Percentiles rank a stretch among this genome's conserved stretches.
phyloP scores from a whole-genome alignment of 495 filamentous ascomycete species.

The Pyronema domesticum region DNA sequence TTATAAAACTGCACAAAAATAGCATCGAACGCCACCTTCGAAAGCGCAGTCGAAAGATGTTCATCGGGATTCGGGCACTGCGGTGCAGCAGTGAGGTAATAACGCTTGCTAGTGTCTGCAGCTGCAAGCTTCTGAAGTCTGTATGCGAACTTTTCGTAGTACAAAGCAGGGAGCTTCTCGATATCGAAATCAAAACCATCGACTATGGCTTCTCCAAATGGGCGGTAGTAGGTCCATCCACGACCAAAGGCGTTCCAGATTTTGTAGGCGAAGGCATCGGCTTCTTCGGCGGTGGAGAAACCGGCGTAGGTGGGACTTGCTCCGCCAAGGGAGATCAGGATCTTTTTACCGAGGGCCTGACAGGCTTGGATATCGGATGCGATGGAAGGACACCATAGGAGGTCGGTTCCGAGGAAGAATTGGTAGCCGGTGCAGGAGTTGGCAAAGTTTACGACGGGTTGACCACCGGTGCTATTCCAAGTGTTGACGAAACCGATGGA shows the following conservation, averaged over 20 bases:
- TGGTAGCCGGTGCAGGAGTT: background rate
- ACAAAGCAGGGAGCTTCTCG: slow-evolving; percentile 18
- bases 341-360: slow-evolving; percentile 38
- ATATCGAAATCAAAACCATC: slow-evolving; percentile 46
- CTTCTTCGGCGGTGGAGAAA: slow-evolving; percentile 37
- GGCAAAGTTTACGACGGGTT: slow-evolving; percentile 4
- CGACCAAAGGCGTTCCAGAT: slow-evolving; percentile 41
- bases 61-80: slow-evolving; percentile 37
- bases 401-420: background rate
- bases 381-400: slow-evolving; percentile 3
- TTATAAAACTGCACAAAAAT: slow-evolving; percentile 57
- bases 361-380: slow-evolving; percentile 33
- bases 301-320: slow-evolving; percentile 33
- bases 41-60: slow-evolving; percentile 37
- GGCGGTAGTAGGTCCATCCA: slow-evolving; percentile 19
- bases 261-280: slow-evolving; percentile 33
- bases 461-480: background rate
- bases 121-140: background rate
- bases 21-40: slow-evolving; percentile 38
- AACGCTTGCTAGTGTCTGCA: slow-evolving; percentile 14
- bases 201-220: slow-evolving; percentile 36
- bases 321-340: slow-evolving; percentile 50
- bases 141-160: slow-evolving; percentile 7
- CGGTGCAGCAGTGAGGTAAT: slow-evolving; percentile 33
- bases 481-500: slow-evolving; percentile 1